These are phyloP conservation scores for Phaseolus coccineus DNA, from an alignment of 331 rosid species.

Conservation along the genomic window DNA sequence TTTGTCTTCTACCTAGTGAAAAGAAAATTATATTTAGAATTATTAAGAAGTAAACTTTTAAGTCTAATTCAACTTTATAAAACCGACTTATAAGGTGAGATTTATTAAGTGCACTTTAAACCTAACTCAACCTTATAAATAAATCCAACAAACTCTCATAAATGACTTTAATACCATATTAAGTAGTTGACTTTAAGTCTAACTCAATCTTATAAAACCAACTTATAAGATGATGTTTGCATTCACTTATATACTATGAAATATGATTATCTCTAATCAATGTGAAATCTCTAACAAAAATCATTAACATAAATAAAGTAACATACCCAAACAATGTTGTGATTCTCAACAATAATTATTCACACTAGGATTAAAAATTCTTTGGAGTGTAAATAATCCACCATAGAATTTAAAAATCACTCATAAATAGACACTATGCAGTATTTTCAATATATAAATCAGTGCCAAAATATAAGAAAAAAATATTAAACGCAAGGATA, in stretches of 20 bases:
- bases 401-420: slow-evolving; percentile 4
- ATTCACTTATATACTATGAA: no score
- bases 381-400: slow-evolving; percentile 32
- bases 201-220: no score
- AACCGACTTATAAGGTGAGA: no score
- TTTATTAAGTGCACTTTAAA: no score
- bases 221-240: no score
- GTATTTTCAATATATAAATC: neutral
- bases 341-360: slow-evolving; percentile 14
- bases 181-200: no score
- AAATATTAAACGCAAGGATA: neutral
- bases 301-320: slow-evolving; percentile 12
- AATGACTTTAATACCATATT: no score
- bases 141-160: no score
- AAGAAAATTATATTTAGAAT: neutral
- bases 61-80: no score
- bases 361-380: slow-evolving; percentile 6
- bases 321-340: slow-evolving; percentile 11
- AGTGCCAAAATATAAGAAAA: neutral
- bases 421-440: neutral
- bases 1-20: slow-evolving; percentile 18
- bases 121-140: no score
- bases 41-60: no score
- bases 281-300: slow-evolving; percentile 24
- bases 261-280: no score